Evolutionary conservation across 257 asterid species (phyloP).

Genomic region (Henckelia pumila): DNA sequence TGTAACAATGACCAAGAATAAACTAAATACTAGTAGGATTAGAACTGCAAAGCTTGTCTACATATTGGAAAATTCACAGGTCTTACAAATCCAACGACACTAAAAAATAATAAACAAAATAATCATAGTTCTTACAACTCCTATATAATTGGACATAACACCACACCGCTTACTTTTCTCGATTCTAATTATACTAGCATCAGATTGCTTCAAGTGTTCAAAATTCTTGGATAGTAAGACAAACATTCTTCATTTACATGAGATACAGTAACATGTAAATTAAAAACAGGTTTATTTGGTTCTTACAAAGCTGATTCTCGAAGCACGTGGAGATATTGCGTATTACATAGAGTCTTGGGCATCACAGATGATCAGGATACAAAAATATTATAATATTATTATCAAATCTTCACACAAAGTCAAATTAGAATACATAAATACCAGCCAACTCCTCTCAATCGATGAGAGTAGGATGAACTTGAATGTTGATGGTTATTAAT

Average conservation of each 20-base stretch:
- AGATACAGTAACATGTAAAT: no score
- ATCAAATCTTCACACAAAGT: no score
- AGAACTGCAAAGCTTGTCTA: background rate
- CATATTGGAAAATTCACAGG: background rate
- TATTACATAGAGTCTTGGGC: no score
- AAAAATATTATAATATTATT: no score
- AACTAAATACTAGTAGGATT: background rate
- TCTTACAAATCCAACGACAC: no score
- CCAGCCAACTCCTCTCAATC: no score
- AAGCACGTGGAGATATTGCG: conserved; percentile 94
- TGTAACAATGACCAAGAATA: background rate
- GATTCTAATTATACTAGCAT: background rate
- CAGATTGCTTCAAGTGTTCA: background rate
- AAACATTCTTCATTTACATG: conserved; percentile 14
- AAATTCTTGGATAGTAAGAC: background rate
- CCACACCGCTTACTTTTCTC: background rate
- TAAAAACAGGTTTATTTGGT: conserved; percentile 24
- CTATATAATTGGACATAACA: background rate
- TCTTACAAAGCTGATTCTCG: conserved; percentile 88
- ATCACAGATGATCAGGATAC: no score
- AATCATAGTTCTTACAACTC: background rate
- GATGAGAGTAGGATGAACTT: no score
- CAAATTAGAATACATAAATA: no score
- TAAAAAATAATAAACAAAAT: no score
- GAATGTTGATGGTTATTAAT: no score